Evolutionary conservation across 2,329 filamentous ascomycete genomes (phyloP).

Genomic region (Diaporthe sp.): DNA sequence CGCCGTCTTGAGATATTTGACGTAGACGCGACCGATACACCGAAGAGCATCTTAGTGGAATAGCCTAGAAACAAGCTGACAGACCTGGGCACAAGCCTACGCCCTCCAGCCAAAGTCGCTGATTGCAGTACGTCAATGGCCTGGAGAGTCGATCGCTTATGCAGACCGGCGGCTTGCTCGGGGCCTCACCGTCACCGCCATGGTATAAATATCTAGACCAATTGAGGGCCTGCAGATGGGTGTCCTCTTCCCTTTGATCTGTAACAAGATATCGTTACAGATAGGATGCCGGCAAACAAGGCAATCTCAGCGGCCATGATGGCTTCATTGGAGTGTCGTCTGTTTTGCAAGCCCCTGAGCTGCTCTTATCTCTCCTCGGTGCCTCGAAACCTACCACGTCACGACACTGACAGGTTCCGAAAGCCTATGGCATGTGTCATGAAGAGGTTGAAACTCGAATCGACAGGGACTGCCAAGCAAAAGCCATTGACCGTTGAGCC

Average conservation of each 20-base stretch:
- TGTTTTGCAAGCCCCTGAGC: slow-evolving; percentile 2
- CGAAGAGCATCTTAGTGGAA: not conserved
- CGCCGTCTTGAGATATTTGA: not conserved
- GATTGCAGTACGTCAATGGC: not conserved
- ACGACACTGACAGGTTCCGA: slow-evolving; percentile 27
- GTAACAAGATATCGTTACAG: slow-evolving; percentile 13
- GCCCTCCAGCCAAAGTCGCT: not conserved
- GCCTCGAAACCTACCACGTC: slow-evolving; percentile 32
- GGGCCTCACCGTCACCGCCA: not conserved
- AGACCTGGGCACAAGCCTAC: not conserved
- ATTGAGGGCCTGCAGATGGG: not conserved
- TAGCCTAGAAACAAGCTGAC: not conserved
- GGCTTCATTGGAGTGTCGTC: not conserved
- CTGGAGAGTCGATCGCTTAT: not conserved
- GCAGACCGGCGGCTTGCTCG: not conserved
- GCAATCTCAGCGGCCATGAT: slow-evolving; percentile 19
- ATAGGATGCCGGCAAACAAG: slow-evolving; percentile 25
- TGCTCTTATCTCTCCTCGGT: slow-evolving; percentile 1
- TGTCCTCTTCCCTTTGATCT: not conserved
- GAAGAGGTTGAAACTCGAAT: slow-evolving; percentile 28
- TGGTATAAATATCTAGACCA: not conserved
- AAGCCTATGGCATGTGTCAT: slow-evolving; percentile 35
- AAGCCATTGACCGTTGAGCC: slow-evolving; percentile 21
- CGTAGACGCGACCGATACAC: not conserved
- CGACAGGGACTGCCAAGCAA: slow-evolving; percentile 10